A percentile compares a stretch with the other conserved stretches of the same genome.
phyloP scores from a whole-genome alignment of 2,329 filamentous ascomycete species.

The Pseudogymnoascus sp. region DNA sequence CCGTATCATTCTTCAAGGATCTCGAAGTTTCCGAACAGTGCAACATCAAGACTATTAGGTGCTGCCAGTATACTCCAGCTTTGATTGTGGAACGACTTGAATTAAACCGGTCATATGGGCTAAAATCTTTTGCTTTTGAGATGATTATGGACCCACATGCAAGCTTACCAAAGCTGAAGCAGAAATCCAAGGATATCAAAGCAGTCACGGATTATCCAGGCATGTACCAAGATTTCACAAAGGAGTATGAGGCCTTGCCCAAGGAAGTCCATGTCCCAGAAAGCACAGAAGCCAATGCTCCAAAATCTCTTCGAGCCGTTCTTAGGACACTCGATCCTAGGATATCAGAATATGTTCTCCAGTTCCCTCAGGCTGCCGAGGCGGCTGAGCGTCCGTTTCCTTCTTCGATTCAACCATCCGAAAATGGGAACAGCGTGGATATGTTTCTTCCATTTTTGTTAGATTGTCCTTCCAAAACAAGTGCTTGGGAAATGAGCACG shows the following conservation, averaged over 20 bases:
- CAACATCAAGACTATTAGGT: constrained; percentile 21
- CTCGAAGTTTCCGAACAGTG: constrained; percentile 31
- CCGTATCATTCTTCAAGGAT: constrained; percentile 62
- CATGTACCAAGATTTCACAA: constrained; percentile 21
- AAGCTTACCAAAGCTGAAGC: constrained; percentile 22
- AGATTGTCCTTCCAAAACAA: constrained; percentile 47
- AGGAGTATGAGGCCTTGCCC: constrained; percentile 22
- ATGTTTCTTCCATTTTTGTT: constrained; percentile 61
- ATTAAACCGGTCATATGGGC: constrained; percentile 30
- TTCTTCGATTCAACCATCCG: constrained; percentile 16
- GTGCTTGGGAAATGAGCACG: constrained; percentile 49
- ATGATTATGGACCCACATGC: constrained; percentile 22
- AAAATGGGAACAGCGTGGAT: constrained; percentile 25
- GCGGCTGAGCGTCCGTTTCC: constrained; percentile 24
- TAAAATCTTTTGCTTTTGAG: constrained; percentile 33
- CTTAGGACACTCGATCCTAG: constrained; percentile 37
- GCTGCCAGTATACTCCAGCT: constrained; percentile 33
- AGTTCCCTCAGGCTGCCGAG: constrained; percentile 29
- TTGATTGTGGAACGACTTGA: constrained; percentile 39
- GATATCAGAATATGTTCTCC: constrained; percentile 42
- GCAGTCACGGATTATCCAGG: constrained; percentile 15
- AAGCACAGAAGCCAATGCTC: not conserved
- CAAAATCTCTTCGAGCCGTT: constrained; percentile 3
- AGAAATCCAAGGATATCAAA: constrained; percentile 18
- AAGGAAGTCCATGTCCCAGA: not conserved